These are phyloP conservation scores for Curvularia lunata DNA, from an alignment of 2,329 filamentous ascomycete genomes.

Conservation along the genomic window DNA sequence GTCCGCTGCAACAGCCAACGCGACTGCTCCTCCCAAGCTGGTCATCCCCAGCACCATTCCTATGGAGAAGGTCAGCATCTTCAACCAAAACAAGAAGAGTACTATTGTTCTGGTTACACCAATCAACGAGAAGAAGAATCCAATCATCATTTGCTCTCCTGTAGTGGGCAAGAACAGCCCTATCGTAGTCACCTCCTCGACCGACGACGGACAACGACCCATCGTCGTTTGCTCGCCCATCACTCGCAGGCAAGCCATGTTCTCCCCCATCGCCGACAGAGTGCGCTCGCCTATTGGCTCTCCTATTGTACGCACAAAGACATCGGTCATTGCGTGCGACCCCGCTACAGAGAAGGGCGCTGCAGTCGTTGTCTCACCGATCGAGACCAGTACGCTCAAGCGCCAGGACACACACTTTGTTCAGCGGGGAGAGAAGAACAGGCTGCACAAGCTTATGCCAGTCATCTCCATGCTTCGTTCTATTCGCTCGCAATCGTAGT, in stretches of 20 bases:
- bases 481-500: slow-evolving; percentile 12
- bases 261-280: slow-evolving; percentile 28
- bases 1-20: slow-evolving; percentile 8
- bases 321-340: slow-evolving; percentile 27
- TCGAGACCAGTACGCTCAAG: slow-evolving; percentile 17
- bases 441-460: slow-evolving; percentile 21
- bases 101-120: slow-evolving; percentile 30
- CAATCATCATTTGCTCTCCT: slow-evolving; percentile 34
- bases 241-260: slow-evolving; percentile 24
- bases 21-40: slow-evolving; percentile 16
- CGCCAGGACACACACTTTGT: slow-evolving; percentile 31
- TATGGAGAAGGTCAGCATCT: slow-evolving; percentile 29
- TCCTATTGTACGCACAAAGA: slow-evolving; percentile 30
- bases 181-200: slow-evolving; percentile 29
- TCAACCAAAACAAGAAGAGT: slow-evolving; percentile 31
- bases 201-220: slow-evolving; percentile 22
- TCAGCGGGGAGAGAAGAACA: slow-evolving; percentile 27
- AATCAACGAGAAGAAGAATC: slow-evolving; percentile 30
- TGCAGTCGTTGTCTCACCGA: slow-evolving; percentile 14
- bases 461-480: slow-evolving; percentile 20
- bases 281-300: slow-evolving; percentile 31
- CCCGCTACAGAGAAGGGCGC: slow-evolving; percentile 21
- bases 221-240: slow-evolving; percentile 33
- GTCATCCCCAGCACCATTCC: slow-evolving; percentile 19
- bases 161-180: slow-evolving; percentile 33